Evolutionary conservation across 768 basidiomycete species (phyloP).

Genomic region (Pleurotus pulmonarius): DNA sequence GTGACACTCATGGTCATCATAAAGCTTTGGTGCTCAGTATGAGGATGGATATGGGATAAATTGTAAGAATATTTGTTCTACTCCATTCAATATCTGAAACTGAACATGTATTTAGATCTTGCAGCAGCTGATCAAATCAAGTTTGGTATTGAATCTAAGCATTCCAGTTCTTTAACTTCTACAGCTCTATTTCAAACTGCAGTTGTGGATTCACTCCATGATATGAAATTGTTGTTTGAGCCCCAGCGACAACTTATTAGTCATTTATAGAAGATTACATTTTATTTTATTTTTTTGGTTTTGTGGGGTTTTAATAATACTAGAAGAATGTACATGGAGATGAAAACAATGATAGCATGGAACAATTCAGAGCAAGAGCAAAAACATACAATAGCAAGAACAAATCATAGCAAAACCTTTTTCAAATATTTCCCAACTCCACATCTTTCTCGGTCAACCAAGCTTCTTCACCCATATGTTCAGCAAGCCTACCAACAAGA

Average conservation of each 20-base stretch:
- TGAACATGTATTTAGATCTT: constrained; percentile 51
- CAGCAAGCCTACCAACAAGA: constrained; percentile 39
- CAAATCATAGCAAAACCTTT: neutral
- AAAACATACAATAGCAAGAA: no score
- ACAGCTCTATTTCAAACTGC: constrained; percentile 64
- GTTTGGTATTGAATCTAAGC: constrained; percentile 92
- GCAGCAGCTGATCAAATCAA: constrained; percentile 76
- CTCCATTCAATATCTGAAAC: constrained; percentile 1
- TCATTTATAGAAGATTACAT: constrained; percentile 25
- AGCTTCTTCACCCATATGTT: constrained; percentile 30
- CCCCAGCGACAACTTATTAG: constrained; percentile 12
- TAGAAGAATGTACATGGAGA: neutral
- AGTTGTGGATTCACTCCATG: constrained; percentile 56
- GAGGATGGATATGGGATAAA: constrained; percentile 92
- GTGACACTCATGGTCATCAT: no score
- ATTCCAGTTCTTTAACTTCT: constrained; percentile 63
- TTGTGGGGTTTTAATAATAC: constrained; percentile 8
- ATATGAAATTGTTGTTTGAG: constrained; percentile 53
- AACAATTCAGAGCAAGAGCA: no score
- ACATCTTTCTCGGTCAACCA: constrained; percentile 38
- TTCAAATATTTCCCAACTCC: constrained; percentile 28
- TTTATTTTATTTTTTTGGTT: neutral
- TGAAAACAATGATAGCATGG: constrained; percentile 1
- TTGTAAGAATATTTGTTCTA: constrained; percentile 46
- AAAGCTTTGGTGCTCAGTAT: constrained; percentile 75